phyloP scores from a whole-genome alignment of 306 rosid species.

The Vigna reflexopilosa region DNA sequence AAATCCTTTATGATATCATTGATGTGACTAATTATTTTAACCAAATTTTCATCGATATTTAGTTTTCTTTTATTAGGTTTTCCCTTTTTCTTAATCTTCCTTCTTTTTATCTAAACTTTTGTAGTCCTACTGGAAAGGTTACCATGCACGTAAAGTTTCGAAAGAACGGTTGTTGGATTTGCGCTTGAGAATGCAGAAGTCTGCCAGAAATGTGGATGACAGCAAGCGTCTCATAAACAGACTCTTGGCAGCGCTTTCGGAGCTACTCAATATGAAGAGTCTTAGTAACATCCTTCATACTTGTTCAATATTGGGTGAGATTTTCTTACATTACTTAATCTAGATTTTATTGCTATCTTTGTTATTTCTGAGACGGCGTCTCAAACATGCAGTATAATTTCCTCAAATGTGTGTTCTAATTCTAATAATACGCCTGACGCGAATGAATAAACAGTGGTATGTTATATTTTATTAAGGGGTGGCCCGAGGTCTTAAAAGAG shows the following conservation, averaged over 20 bases:
- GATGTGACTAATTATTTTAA: slow-evolving; percentile 14
- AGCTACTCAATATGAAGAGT: slow-evolving; percentile 52
- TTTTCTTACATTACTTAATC: not conserved
- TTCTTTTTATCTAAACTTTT: slow-evolving; percentile 17
- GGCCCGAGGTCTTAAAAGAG: not conserved
- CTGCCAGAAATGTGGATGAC: slow-evolving; percentile 84
- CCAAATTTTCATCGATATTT: not conserved
- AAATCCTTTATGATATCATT: not conserved
- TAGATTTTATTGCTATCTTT: slow-evolving; percentile 18
- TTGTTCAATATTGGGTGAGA: slow-evolving; percentile 83
- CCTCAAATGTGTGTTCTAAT: slow-evolving; percentile 7
- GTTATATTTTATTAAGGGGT: not conserved
- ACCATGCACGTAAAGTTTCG: slow-evolving; percentile 67
- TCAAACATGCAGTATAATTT: slow-evolving; percentile 27
- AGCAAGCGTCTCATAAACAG: slow-evolving; percentile 79
- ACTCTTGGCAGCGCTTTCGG: slow-evolving; percentile 54
- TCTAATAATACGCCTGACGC: not conserved
- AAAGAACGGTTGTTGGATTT: slow-evolving; percentile 68
- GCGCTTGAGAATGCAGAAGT: slow-evolving; percentile 69
- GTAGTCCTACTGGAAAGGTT: slow-evolving; percentile 90
- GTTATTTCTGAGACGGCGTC: not conserved
- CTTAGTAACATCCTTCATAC: slow-evolving; percentile 64
- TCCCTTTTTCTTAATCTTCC: slow-evolving; percentile 11
- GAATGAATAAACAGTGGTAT: not conserved
- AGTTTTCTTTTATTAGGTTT: not conserved